Conservation (phyloP, 1,284 basidiomycete genomes). For the Exobasidium rhododendri region DNA sequence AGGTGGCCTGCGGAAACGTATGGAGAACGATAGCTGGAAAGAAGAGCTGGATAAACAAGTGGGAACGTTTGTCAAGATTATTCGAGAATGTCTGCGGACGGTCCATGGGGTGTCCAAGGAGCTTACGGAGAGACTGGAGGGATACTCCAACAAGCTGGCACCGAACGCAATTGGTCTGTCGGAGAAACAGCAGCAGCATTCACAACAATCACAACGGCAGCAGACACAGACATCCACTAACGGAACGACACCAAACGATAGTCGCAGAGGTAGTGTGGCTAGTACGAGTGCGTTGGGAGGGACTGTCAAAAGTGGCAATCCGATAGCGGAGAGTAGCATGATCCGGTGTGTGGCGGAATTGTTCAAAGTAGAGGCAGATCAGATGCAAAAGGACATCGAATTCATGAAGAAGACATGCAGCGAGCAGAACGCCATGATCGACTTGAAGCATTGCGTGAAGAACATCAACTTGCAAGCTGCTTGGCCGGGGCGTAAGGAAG, state of each 20-base stretch:
- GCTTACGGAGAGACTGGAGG: conserved; percentile 72
- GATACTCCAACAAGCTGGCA: conserved; percentile 72
- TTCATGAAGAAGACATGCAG: conserved; percentile 68
- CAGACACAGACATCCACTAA: conserved; percentile 13
- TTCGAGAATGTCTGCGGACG: conserved; percentile 69
- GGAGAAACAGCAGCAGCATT: conserved; percentile 6
- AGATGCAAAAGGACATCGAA: conserved; percentile 73
- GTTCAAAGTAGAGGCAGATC: conserved; percentile 69
- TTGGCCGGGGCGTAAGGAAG: conserved; percentile 79
- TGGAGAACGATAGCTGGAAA: conserved; percentile 72
- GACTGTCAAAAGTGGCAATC: conserved; percentile 9
- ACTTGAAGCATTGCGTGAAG: conserved; percentile 75
- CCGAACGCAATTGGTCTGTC: conserved; percentile 56
- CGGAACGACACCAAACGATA: conserved; percentile 19
- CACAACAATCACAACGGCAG: background rate
- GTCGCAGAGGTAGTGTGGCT: conserved; percentile 28
- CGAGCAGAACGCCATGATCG: conserved; percentile 60
- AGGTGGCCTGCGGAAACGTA: conserved; percentile 64
- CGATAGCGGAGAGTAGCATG: conserved; percentile 28
- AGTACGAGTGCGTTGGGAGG: conserved; percentile 17
- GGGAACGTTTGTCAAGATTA: conserved; percentile 76
- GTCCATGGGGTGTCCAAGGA: conserved; percentile 64
- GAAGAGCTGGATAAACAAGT: conserved; percentile 86
- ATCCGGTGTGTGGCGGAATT: conserved; percentile 66
- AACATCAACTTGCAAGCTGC: conserved; percentile 79